Base-by-base conservation (phyloP, 2,329 filamentous ascomycete genomes). In the Magnaporthiopsis incrustans region DNA sequence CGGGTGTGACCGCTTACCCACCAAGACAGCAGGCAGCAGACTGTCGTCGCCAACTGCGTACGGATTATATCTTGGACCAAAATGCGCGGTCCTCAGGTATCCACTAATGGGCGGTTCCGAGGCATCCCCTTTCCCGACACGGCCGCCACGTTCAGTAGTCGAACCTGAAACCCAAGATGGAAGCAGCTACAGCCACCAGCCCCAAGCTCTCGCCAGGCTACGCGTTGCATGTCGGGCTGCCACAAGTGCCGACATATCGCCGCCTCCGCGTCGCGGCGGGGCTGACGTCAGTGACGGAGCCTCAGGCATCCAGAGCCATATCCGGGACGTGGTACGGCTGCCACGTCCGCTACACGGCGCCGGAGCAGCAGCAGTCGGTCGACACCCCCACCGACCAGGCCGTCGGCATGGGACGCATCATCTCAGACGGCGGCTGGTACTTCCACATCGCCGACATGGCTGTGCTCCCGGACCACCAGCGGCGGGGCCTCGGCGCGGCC, bases 391-490 rank as follows among this genome's bases (percentile, higher is more conserved):
- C 60, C 64, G 11, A 67, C 65, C n/a, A 44, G 15, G 64, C 69
- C 0, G 74, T 83, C 7, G 81, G 73, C 0, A 83, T 83, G 81
- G 81, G 80, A 61, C 77, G 81, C 26, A 73, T 83, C 32, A 73
- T 82, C 64, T 78, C 80, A 15, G 81, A 84, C 66, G 81, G 81
- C 8, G 78, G 77, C 7, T 80, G 81, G 73, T 82, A 83, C 67
- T 81, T 83, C 63, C 72, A 78, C 58, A 74, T 84, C 61, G 77
- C 77, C 26, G 81, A 84, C 67, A 79, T 84, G 71, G 79, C 77
- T 2, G 77, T 81, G n/a, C 72, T 80, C 59, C 78, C 80, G 7
- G 74, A 72, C 10, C 80, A 84, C 65, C 81, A 81, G 66, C 75
- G 77, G 14, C 76, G 74, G 62, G 81, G 81, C 0, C 69, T 84